phyloP scores from a whole-genome alignment of 345 rosid species.

The Isatis tinctoria region DNA sequence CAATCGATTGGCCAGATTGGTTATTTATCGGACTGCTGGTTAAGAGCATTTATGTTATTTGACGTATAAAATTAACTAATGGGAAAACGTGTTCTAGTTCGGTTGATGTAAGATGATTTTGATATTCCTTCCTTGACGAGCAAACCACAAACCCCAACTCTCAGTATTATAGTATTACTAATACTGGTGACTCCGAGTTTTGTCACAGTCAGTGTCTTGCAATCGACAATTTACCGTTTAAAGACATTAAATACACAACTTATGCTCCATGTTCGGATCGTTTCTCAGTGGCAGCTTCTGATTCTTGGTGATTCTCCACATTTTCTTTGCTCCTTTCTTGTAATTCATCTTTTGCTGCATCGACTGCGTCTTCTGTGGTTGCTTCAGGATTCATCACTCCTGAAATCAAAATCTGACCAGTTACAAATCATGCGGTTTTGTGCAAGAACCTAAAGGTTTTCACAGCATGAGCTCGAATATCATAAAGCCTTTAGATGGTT shows the following conservation, averaged over 20 bases:
- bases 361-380: conserved; percentile 5
- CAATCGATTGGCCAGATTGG: neutral
- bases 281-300: conserved; percentile 7
- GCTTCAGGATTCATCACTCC: conserved; percentile 20
- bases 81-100: neutral
- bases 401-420: neutral
- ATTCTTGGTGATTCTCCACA: neutral
- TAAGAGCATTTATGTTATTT: neutral
- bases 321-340: neutral
- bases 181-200: neutral
- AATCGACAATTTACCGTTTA: neutral
- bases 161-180: neutral
- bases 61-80: neutral
- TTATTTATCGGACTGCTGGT: neutral
- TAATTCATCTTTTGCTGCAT: neutral
- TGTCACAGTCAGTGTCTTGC: neutral
- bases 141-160: neutral
- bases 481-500: neutral
- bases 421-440: neutral
- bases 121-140: neutral
- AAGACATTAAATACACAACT: neutral
- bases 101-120: neutral
- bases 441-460: neutral
- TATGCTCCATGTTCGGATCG: conserved; percentile 6
- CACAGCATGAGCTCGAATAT: neutral